phyloP scores from a whole-genome alignment of 331 rosid species.

The Spiraea crenata region DNA sequence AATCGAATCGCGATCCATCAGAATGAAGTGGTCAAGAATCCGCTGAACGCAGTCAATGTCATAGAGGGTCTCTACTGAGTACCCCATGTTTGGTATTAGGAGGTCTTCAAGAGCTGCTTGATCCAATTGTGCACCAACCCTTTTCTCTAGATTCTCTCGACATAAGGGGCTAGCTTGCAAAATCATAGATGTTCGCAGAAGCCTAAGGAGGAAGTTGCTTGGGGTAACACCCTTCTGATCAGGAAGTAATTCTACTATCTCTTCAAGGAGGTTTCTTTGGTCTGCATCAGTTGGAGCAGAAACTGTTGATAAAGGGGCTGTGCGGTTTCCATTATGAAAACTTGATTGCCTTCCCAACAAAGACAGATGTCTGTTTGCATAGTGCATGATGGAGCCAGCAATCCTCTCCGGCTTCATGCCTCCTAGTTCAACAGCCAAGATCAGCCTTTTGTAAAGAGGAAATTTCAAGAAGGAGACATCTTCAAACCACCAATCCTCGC shows the following conservation, averaged over 20 bases:
- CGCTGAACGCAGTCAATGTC: slow-evolving; percentile 81
- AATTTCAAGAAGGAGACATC: slow-evolving; percentile 57
- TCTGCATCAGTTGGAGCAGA: slow-evolving; percentile 47
- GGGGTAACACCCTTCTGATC: slow-evolving; percentile 56
- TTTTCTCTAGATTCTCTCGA: slow-evolving; percentile 57
- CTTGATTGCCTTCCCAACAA: slow-evolving; percentile 62
- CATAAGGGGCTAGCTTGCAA: slow-evolving; percentile 62
- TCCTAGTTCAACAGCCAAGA: slow-evolving; percentile 50
- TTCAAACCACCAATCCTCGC: slow-evolving; percentile 93
- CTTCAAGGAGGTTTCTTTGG: slow-evolving; percentile 72
- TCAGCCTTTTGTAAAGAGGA: slow-evolving; percentile 59
- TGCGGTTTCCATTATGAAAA: slow-evolving; percentile 38
- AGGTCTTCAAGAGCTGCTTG: slow-evolving; percentile 76
- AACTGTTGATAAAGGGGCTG: slow-evolving; percentile 34
- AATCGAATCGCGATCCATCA: slow-evolving; percentile 38
- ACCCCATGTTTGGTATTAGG: slow-evolving; percentile 70
- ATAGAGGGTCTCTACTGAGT: slow-evolving; percentile 76
- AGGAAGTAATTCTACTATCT: slow-evolving; percentile 66
- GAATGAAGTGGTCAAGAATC: slow-evolving; percentile 80
- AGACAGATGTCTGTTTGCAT: slow-evolving; percentile 60
- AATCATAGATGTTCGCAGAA: slow-evolving; percentile 65
- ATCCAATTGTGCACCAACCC: slow-evolving; percentile 68
- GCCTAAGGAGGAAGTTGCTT: slow-evolving; percentile 60
- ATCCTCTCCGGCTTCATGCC: slow-evolving; percentile 60
- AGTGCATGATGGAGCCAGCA: slow-evolving; percentile 69